Conservation (phyloP, 495 filamentous ascomycete genomes). For the Coniosporium apollinis region DNA sequence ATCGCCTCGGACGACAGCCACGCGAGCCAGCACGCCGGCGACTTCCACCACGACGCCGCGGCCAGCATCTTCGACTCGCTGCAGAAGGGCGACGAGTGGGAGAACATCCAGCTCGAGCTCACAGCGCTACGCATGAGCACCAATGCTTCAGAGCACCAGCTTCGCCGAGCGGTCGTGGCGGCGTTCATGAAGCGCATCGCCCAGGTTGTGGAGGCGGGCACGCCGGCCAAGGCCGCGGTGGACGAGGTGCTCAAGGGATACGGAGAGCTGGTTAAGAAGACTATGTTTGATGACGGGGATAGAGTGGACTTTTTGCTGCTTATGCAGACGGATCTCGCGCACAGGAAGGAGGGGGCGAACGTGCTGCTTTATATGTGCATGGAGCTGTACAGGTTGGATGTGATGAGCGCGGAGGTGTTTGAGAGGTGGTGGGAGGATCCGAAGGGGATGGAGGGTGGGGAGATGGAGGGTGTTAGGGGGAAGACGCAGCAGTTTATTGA, state of each 20-base stretch:
- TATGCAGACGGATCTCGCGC: slow-evolving; percentile 60
- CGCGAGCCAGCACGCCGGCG: slow-evolving; percentile 30
- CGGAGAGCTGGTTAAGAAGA: slow-evolving; percentile 38
- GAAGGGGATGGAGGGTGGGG: slow-evolving; percentile 41
- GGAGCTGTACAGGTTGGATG: slow-evolving; percentile 66
- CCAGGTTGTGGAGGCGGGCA: slow-evolving; percentile 46
- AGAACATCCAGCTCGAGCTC: slow-evolving; percentile 77
- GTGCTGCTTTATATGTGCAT: slow-evolving; percentile 61
- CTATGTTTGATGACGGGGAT: slow-evolving; percentile 44
- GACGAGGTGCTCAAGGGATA: slow-evolving; percentile 39
- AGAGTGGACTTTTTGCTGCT: slow-evolving; percentile 75
- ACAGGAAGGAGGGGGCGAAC: slow-evolving; percentile 34
- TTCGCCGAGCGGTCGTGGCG: slow-evolving; percentile 68
- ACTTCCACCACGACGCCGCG: slow-evolving; percentile 80
- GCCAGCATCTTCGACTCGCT: slow-evolving; percentile 71
- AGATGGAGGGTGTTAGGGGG: slow-evolving; percentile 50
- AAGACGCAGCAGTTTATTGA: slow-evolving; percentile 69
- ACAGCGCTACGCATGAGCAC: slow-evolving; percentile 73
- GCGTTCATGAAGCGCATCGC: slow-evolving; percentile 71
- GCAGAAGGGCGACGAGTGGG: slow-evolving; percentile 53
- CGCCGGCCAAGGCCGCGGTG: slow-evolving; percentile 39
- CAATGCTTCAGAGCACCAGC: slow-evolving; percentile 74
- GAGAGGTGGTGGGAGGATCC: slow-evolving; percentile 75
- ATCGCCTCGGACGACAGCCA: slow-evolving; percentile 39
- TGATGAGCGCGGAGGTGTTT: slow-evolving; percentile 79